A percentile compares a stretch with the other conserved stretches of the same genome.
phyloP scores from a whole-genome alignment of 345 rosid species.

The Citrus sp. region DNA sequence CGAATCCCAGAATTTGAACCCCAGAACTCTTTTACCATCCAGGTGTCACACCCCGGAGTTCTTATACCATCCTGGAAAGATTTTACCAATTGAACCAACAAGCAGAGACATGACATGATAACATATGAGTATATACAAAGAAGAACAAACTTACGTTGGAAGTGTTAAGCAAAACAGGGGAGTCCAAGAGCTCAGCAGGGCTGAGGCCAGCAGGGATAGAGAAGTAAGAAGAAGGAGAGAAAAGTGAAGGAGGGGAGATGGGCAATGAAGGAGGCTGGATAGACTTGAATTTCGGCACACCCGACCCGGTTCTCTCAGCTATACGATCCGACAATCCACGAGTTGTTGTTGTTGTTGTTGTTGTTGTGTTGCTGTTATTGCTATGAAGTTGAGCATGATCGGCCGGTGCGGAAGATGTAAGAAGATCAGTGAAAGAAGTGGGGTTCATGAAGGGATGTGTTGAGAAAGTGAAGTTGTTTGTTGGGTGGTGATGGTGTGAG shows the following conservation, averaged over 20 bases:
- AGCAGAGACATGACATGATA: neutral
- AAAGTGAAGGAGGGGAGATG: constrained; percentile 54
- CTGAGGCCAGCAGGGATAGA: constrained; percentile 77
- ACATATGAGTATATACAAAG: neutral
- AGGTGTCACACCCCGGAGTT: no score
- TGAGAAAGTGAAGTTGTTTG: constrained; percentile 26
- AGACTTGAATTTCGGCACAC: constrained; percentile 84
- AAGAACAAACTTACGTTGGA: constrained; percentile 42
- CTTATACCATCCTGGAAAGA: no score
- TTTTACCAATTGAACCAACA: neutral
- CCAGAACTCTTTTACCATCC: no score
- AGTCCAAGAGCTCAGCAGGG: constrained; percentile 78
- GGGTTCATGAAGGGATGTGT: constrained; percentile 31
- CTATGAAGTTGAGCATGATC: neutral
- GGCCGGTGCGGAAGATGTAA: constrained; percentile 27
- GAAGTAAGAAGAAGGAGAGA: constrained; percentile 75
- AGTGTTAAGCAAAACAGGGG: constrained; percentile 75
- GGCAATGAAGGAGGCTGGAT: constrained; percentile 77
- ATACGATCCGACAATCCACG: constrained; percentile 39
- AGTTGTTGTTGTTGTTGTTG: no score
- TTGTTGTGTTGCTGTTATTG: neutral
- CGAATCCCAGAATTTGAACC: no score
- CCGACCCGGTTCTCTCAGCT: constrained; percentile 57
- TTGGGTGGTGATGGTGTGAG: constrained; percentile 16
- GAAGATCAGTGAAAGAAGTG: constrained; percentile 58